These are phyloP conservation scores for Ceratobasidium sp. DNA, from an alignment of 1,284 basidiomycete species.

Conservation along the genomic window DNA sequence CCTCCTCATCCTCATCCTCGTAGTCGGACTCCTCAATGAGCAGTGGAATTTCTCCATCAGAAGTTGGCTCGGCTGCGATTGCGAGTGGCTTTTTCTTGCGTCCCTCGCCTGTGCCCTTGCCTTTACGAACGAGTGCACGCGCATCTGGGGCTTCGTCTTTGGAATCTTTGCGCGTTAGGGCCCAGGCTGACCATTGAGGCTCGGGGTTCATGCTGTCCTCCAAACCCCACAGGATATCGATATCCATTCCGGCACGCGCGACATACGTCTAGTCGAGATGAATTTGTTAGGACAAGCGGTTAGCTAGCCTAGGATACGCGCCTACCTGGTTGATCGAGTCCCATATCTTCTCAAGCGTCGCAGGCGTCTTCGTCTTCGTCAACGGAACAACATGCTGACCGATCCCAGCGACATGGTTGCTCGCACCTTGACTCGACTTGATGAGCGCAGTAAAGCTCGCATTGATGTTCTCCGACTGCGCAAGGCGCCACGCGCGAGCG, in stretches of 20 bases:
- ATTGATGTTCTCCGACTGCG: constrained; percentile 38
- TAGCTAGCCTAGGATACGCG: background rate
- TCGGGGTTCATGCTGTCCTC: constrained; percentile 43
- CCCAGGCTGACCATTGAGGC: constrained; percentile 45
- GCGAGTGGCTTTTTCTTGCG: constrained; percentile 9
- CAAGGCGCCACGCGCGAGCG: constrained; percentile 24
- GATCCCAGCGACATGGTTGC: constrained; percentile 31
- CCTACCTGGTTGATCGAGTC: constrained; percentile 43
- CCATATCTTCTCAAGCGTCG: constrained; percentile 44
- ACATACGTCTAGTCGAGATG: constrained; percentile 36
- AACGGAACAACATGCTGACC: constrained; percentile 39
- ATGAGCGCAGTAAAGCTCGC: constrained; percentile 7
- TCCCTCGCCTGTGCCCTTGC: background rate
- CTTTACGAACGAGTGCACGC: constrained; percentile 24
- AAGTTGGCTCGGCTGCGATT: constrained; percentile 15
- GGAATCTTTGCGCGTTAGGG: constrained; percentile 9
- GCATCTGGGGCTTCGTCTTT: constrained; percentile 9
- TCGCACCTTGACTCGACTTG: constrained; percentile 31
- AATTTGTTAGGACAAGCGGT: background rate
- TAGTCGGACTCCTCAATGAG: constrained; percentile 9
- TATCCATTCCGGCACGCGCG: constrained; percentile 41
- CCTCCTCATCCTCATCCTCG: background rate
- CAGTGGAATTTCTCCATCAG: constrained; percentile 13
- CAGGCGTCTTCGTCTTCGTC: constrained; percentile 43
- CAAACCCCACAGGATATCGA: constrained; percentile 44